Conservation (phyloP, 2,329 filamentous ascomycete genomes). For the Chrysoporthe cubensis region DNA sequence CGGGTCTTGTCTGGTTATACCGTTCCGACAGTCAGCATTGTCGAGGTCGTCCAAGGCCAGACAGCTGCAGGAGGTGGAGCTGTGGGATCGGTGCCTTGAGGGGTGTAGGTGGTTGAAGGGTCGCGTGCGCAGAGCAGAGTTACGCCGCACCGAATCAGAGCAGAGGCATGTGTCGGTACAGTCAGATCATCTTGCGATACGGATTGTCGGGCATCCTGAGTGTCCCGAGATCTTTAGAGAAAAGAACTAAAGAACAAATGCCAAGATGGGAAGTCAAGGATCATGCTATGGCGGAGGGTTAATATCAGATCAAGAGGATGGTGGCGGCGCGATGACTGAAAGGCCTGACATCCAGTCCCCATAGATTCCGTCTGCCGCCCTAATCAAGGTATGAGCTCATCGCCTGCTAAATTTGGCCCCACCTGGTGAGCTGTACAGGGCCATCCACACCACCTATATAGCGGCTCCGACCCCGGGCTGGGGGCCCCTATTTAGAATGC, state of each 20-base stretch:
- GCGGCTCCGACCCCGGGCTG: neutral
- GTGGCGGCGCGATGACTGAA: neutral
- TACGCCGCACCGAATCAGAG: neutral
- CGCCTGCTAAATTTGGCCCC: conserved; percentile 4
- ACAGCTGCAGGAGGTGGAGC: neutral
- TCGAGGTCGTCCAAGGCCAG: neutral
- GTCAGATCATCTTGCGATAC: conserved; percentile 2
- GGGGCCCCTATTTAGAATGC: neutral
- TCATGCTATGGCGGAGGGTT: neutral
- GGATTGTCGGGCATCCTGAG: neutral
- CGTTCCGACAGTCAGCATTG: neutral
- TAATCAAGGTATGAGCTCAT: conserved; percentile 9
- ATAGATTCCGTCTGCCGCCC: neutral
- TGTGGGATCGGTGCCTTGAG: neutral
- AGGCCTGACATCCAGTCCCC: neutral
- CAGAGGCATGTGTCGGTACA: neutral
- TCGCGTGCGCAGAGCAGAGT: neutral
- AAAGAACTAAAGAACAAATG: neutral
- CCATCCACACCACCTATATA: neutral
- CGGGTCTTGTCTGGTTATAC: neutral
- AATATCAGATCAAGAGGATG: neutral
- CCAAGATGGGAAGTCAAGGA: neutral
- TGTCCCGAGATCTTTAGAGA: neutral
- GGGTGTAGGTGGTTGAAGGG: neutral
- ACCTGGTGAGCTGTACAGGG: conserved; percentile 2